These are phyloP conservation scores for Kluyveromyces aestuarii DNA, from an alignment of 805 yeast species.

Conservation along the genomic window DNA sequence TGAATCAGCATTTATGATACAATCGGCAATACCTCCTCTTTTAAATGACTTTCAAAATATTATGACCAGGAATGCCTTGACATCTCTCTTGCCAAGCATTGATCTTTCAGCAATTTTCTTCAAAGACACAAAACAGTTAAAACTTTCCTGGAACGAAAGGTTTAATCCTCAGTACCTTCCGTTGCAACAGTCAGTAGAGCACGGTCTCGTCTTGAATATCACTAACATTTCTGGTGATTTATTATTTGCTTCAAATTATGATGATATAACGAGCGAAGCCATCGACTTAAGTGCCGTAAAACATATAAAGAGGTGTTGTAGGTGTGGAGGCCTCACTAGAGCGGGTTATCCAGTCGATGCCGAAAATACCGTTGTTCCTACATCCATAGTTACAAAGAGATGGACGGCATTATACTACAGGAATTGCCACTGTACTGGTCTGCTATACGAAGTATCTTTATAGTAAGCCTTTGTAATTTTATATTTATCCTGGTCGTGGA, in stretches of 20 bases:
- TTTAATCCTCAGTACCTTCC: constrained; percentile 25
- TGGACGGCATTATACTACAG: constrained; percentile 30
- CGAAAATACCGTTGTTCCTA: constrained; percentile 28
- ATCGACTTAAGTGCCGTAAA: constrained; percentile 15
- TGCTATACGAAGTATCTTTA: constrained; percentile 20
- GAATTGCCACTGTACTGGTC: constrained; percentile 29
- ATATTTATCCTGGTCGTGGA: no score
- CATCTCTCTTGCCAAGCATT: constrained; percentile 21
- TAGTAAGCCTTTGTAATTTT: neutral
- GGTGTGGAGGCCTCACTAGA: constrained; percentile 43
- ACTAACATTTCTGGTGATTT: constrained; percentile 40
- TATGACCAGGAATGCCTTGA: constrained; percentile 19
- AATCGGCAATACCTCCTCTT: constrained; percentile 49
- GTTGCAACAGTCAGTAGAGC: constrained; percentile 29
- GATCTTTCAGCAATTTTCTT: constrained; percentile 25
- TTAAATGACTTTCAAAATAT: constrained; percentile 24
- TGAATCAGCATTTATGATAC: constrained; percentile 40
- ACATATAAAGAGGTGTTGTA: constrained; percentile 37
- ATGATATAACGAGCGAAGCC: constrained; percentile 26
- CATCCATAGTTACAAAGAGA: constrained; percentile 26
- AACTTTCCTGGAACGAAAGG: constrained; percentile 24
- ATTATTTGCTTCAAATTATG: constrained; percentile 18
- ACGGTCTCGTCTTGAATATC: constrained; percentile 43
- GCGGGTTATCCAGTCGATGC: constrained; percentile 26
- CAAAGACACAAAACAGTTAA: constrained; percentile 23